Conservation (phyloP, 169 alveolate genomes). For the Eimeria maxima region DNA sequence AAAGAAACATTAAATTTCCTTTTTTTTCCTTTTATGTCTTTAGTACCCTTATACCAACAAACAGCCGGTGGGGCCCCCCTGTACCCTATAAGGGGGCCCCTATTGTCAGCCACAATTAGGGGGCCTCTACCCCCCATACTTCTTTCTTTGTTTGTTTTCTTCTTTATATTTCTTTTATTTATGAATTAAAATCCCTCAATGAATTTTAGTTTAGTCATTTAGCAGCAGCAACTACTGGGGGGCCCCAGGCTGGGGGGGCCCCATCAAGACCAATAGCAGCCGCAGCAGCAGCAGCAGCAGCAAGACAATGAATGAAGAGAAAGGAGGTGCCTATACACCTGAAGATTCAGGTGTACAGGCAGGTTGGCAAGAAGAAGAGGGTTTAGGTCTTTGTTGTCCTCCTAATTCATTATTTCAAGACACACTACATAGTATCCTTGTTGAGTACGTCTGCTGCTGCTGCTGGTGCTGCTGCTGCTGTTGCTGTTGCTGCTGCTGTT, state of each 20-base stretch:
- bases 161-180: neutral
- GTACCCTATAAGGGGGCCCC: neutral
- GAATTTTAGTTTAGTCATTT: too few species aligned
- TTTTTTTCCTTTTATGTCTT: neutral
- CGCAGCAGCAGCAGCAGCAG: neutral
- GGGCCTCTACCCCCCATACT: neutral
- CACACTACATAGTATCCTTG: neutral
- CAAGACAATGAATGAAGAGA: neutral
- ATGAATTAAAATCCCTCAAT: neutral
- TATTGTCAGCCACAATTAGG: too few species aligned
- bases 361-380: neutral
- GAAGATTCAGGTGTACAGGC: neutral
- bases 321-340: neutral
- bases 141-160: neutral
- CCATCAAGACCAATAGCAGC: too few species aligned
- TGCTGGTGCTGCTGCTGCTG: conserved; percentile 14
- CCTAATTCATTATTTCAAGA: conserved; percentile 8
- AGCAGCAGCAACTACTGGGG: too few species aligned
- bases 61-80: conserved; percentile 1
- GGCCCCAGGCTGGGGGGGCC: too few species aligned
- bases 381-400: neutral
- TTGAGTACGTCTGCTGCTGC: neutral
- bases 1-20: neutral
- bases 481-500: neutral
- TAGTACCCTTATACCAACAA: neutral